phyloP scores from a whole-genome alignment of 257 asterid genomes.

The Cordia subcordata region DNA sequence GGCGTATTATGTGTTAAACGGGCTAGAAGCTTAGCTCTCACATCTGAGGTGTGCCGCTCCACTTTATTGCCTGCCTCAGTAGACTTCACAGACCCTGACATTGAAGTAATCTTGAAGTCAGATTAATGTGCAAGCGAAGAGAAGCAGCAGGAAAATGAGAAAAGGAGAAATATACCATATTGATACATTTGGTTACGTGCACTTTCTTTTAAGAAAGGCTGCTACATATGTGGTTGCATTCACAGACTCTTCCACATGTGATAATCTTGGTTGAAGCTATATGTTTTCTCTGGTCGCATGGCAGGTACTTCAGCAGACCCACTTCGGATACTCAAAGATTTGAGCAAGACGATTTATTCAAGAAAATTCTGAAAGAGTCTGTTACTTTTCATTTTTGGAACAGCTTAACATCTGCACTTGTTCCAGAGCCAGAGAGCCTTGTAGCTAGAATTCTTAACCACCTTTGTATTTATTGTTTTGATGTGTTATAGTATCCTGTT shows the following conservation, averaged over 20 bases:
- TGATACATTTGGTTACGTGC: too few relatives aligned
- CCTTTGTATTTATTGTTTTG: conserved; percentile 65
- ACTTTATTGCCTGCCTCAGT: too few relatives aligned
- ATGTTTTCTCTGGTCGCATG: conserved; percentile 4
- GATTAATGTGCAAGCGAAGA: too few relatives aligned
- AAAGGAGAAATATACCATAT: too few relatives aligned
- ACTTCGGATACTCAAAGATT: conserved; percentile 43
- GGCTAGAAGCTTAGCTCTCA: too few relatives aligned
- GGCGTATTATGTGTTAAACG: too few relatives aligned
- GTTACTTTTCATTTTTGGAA: conserved; percentile 71
- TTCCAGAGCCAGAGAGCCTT: conserved; percentile 76
- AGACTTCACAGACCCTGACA: too few relatives aligned
- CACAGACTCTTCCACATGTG: background rate
- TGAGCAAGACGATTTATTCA: conserved; percentile 47
- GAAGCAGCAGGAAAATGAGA: too few relatives aligned
- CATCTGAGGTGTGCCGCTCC: too few relatives aligned
- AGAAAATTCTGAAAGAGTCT: conserved; percentile 45
- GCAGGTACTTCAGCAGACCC: conserved; percentile 75
- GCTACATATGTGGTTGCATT: too few relatives aligned
- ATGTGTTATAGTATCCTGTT: conserved; percentile 34
- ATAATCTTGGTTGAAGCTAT: background rate
- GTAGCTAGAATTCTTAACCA: conserved; percentile 52
- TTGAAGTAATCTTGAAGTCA: too few relatives aligned
- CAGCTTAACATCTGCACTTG: conserved; percentile 66
- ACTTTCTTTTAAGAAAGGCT: too few relatives aligned